Conservation (phyloP, 257 asterid genomes). For the Solanum chiquidenum region DNA sequence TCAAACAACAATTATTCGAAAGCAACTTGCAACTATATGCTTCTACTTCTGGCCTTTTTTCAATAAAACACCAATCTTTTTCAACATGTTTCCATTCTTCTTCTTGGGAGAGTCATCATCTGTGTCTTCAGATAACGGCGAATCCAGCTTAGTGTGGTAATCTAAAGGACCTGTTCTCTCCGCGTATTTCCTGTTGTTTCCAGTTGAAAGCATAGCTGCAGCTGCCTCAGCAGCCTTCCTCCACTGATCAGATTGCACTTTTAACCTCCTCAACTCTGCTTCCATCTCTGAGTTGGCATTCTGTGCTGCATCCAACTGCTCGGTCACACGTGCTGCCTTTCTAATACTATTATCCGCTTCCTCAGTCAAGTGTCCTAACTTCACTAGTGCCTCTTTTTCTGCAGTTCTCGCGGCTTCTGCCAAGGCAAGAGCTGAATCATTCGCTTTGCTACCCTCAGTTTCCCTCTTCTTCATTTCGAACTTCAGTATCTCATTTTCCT, state of each 20-base stretch:
- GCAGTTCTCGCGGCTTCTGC: slow-evolving; percentile 43
- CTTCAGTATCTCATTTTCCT: slow-evolving; percentile 57
- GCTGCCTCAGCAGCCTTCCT: slow-evolving; percentile 98
- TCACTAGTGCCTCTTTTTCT: slow-evolving; percentile 56
- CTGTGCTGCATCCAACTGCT: slow-evolving; percentile 83
- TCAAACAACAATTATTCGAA: background rate
- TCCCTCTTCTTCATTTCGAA: slow-evolving; percentile 43
- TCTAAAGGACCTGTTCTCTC: slow-evolving; percentile 53
- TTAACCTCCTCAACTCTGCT: slow-evolving; percentile 63
- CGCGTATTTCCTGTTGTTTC: slow-evolving; percentile 39
- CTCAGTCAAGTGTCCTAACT: slow-evolving; percentile 51
- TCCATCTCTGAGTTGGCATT: slow-evolving; percentile 62
- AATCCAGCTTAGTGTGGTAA: slow-evolving; percentile 40
- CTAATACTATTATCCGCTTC: slow-evolving; percentile 58
- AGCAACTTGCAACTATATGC: slow-evolving; percentile 1
- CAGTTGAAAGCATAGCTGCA: slow-evolving; percentile 66
- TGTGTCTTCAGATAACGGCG: slow-evolving; percentile 47
- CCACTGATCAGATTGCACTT: slow-evolving; percentile 93
- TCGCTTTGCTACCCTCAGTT: slow-evolving; percentile 19
- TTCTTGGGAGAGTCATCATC: slow-evolving; percentile 74
- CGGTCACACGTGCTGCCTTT: slow-evolving; percentile 39
- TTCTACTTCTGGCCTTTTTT: slow-evolving; percentile 70
- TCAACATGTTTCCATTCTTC: slow-evolving; percentile 75
- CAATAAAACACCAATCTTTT: slow-evolving; percentile 73
- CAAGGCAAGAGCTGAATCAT: slow-evolving; percentile 30